These are phyloP conservation scores for Phytophthora rubi DNA, from an alignment of 352 stramenopile genomes.

Conservation along the genomic window DNA sequence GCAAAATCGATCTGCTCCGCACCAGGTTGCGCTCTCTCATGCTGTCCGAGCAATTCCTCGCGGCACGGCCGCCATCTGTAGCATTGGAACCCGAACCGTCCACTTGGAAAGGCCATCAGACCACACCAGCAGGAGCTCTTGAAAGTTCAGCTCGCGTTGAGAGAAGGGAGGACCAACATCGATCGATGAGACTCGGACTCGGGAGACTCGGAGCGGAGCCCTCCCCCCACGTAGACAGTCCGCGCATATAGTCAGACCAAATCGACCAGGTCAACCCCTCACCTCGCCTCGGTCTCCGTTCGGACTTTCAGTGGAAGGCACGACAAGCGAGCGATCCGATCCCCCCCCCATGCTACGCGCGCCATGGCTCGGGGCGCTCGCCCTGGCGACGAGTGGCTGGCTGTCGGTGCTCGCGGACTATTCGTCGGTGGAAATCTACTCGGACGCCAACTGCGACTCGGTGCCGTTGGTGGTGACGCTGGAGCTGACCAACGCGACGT, in stretches of 20 bases:
- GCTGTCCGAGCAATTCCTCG: conserved; percentile 34
- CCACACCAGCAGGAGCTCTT: conserved; percentile 17
- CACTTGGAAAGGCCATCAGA: conserved; percentile 23
- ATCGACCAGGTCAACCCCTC: conserved; percentile 9
- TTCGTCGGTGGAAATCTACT: conserved; percentile 43
- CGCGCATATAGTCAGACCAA: conserved; percentile 26
- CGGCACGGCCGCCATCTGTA: conserved; percentile 29
- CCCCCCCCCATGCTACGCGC: conserved; percentile 24
- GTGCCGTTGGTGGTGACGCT: conserved; percentile 42
- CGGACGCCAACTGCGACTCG: conserved; percentile 43
- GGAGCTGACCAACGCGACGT: conserved; percentile 26
- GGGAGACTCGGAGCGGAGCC: too few relatives aligned
- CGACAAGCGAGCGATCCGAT: conserved; percentile 10
- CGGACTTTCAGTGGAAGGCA: conserved; percentile 28
- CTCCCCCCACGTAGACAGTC: conserved; percentile 25
- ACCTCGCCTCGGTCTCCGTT: conserved; percentile 27
- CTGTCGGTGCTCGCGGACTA: conserved; percentile 29
- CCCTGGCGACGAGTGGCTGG: conserved; percentile 24
- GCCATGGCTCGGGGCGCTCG: conserved; percentile 36
- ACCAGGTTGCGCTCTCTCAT: conserved; percentile 19
- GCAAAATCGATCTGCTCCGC: conserved; percentile 19
- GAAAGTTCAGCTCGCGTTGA: conserved; percentile 41
- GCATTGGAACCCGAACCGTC: conserved; percentile 30
- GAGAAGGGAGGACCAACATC: conserved; percentile 37
- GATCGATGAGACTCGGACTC: not conserved